Conservation (phyloP, 2,329 filamentous ascomycete genomes). For the Xylaria sp. region DNA sequence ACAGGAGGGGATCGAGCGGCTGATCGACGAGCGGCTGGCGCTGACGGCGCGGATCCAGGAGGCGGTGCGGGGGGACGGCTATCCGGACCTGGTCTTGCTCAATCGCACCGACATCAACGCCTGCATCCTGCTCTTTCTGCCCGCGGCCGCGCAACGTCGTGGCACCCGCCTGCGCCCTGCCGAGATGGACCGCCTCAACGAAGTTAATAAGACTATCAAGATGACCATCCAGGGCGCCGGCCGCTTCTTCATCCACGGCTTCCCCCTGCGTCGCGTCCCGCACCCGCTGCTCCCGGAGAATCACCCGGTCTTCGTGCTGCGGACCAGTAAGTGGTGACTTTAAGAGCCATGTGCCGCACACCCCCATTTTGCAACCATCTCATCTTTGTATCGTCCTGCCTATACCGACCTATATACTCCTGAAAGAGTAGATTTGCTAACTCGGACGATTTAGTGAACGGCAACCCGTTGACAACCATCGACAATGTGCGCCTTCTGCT, state of each 20-base stretch:
- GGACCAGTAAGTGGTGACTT: not conserved
- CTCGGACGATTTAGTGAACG: not conserved
- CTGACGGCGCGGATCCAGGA: not conserved
- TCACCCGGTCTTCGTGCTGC: not conserved
- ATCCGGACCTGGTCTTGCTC: not conserved
- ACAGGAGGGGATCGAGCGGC: not conserved
- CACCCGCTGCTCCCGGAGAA: not conserved
- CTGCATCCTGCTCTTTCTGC: not conserved
- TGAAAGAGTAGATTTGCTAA: not conserved
- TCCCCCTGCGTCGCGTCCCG: not conserved
- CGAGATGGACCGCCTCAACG: not conserved
- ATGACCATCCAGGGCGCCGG: not conserved
- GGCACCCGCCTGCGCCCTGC: not conserved
- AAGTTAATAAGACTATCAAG: not conserved
- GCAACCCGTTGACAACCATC: not conserved
- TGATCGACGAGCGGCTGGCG: not conserved
- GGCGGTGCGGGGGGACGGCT: not conserved
- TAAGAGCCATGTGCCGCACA: too few relatives aligned
- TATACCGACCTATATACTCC: too few relatives aligned
- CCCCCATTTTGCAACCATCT: too few relatives aligned
- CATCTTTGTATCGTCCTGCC: too few relatives aligned
- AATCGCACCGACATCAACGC: not conserved
- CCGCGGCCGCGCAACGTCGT: not conserved
- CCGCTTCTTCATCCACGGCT: not conserved
- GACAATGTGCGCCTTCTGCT: not conserved